Conservation (phyloP, 2,329 filamentous ascomycete genomes). For the Ophiostoma sp. region DNA sequence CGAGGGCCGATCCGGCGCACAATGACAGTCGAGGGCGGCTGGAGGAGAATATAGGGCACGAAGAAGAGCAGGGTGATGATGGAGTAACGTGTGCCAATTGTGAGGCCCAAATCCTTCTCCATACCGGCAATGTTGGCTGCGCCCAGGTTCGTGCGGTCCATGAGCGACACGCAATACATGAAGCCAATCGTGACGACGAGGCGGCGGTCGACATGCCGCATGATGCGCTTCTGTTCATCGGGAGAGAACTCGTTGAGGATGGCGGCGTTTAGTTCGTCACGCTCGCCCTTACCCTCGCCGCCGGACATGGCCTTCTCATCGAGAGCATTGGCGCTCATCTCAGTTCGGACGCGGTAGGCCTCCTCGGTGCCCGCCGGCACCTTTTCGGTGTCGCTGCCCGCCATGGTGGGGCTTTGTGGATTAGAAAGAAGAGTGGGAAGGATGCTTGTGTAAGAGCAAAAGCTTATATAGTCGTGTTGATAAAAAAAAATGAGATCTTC, state of each 20-base stretch:
- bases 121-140: conserved; percentile 70
- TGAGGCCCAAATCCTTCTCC: conserved; percentile 48
- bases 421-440: neutral
- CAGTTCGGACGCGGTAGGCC: conserved; percentile 32
- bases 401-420: neutral
- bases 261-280: conserved; percentile 4
- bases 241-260: conserved; percentile 53
- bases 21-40: conserved; percentile 69
- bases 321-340: conserved; percentile 22
- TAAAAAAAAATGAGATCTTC: neutral
- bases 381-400: conserved; percentile 22
- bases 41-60: conserved; percentile 69
- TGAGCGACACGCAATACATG: conserved; percentile 73
- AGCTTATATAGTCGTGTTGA: neutral
- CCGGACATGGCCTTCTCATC: conserved; percentile 21
- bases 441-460: neutral
- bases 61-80: conserved; percentile 74
- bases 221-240: conserved; percentile 65
- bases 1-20: conserved; percentile 66
- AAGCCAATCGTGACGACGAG: conserved; percentile 61
- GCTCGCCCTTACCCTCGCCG: neutral
- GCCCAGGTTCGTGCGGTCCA: conserved; percentile 79
- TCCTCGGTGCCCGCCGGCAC: conserved; percentile 14
- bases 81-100: conserved; percentile 51
- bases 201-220: conserved; percentile 67